Base-by-base conservation (phyloP, 805 yeast species). In the Kodamaea hsintzibuensis region DNA sequence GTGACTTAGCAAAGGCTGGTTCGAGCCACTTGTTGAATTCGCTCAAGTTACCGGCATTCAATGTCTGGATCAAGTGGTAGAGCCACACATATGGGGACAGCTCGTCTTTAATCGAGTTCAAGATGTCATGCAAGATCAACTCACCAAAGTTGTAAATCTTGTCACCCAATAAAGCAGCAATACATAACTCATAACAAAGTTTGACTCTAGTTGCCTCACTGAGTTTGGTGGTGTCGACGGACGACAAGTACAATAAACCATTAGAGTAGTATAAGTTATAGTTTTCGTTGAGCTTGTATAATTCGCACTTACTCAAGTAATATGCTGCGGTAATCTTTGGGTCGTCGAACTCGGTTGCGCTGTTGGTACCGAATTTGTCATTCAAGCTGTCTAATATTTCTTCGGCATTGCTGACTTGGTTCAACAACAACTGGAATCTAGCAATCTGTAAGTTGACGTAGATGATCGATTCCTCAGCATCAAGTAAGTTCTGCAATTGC, bases 101-200 rank as follows among this genome's bases (percentile, higher is more conserved):
- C 25, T 73, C 73, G 22, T 60, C 62, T 17, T 68, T 59, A 42
- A 88, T 78, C 40, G 77, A 70, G 42, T 74, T 67, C 69, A 91
- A 81, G 47, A 93, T 84, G 44, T 95, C 96, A 71, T 93, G 98
- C 68, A 91, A 84, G 56, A 95, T 80, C 58, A 95, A 81, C 73
- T 95, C 99, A 50, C 98, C 98, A 71, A 95, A 95, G 74, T 93
- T 95, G 77, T 91, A 95, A 62, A 93, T 89, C 64, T 83, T 85
- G 66, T 91, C 96, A 48, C 98, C 98, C 62, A 93, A 78, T 55
- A 95, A 75, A 0, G 98, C 98, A 33, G 96, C 85, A 46, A 91
- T 78, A 55, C 93, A 81, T 60, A 93, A 81, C 60, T 93, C 96
- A 63, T 85, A 84, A 57, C 78, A 73, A 50, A 76, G 62, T 35